Evolutionary conservation across 164 flowering plant genomes (phyloP).

Genomic region (Litsea cubeba): DNA sequence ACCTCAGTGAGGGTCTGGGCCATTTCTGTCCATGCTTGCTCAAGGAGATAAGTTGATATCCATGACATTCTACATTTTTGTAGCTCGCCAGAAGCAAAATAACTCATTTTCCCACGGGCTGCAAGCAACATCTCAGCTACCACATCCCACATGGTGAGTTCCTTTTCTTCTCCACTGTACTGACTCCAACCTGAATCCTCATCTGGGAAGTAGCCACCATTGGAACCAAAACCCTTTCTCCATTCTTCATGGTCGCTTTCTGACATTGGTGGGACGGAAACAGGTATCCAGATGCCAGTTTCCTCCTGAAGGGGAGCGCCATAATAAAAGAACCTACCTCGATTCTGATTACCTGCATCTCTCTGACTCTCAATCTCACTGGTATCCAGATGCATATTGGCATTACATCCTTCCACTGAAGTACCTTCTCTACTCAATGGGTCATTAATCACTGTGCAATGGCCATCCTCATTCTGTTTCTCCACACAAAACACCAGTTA

Average conservation of each 20-base stretch:
- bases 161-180: constrained; percentile 53
- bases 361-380: background rate
- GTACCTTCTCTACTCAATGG: background rate
- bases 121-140: constrained; percentile 77
- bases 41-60: constrained; percentile 57
- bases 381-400: background rate
- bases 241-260: constrained; percentile 67
- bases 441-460: background rate
- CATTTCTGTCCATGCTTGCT: constrained; percentile 95
- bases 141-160: constrained; percentile 97
- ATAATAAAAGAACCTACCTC: constrained; percentile 68
- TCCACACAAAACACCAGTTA: background rate
- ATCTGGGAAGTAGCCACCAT: constrained; percentile 82
- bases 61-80: constrained; percentile 34
- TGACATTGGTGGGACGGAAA: constrained; percentile 92
- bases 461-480: constrained; percentile 1
- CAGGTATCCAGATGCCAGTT: constrained; percentile 96
- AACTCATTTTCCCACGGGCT: constrained; percentile 70
- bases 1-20: constrained; percentile 85
- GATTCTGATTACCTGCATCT: constrained; percentile 20
- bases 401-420: background rate
- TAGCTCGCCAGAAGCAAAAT: constrained; percentile 62
- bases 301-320: constrained; percentile 78
- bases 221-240: constrained; percentile 43
- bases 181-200: constrained; percentile 77